Evolutionary conservation across 1,284 basidiomycete genomes (phyloP).

Genomic region (Cryptococcus maquisensis): DNA sequence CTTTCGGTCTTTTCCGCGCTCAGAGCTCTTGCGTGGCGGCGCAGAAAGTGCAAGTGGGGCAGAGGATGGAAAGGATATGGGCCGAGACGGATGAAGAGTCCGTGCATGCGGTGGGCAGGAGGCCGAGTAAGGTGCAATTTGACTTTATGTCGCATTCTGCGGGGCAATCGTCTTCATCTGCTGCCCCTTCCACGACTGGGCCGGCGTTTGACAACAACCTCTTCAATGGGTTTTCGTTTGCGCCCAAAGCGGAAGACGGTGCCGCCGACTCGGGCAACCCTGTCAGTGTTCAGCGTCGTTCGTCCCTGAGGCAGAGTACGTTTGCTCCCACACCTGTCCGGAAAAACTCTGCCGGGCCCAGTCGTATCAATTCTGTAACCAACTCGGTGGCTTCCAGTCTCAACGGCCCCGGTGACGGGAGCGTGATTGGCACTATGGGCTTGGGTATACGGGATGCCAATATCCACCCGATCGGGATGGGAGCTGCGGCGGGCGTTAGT

Average conservation of each 20-base stretch:
- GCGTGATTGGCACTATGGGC: background rate
- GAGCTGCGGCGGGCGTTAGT: background rate
- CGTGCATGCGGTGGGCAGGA: constrained; percentile 8
- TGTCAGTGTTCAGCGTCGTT: background rate
- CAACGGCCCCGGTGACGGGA: background rate
- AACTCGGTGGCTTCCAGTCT: constrained; percentile 1
- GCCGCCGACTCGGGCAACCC: background rate
- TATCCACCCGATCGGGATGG: background rate
- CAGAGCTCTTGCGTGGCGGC: constrained; percentile 49
- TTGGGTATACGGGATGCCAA: background rate
- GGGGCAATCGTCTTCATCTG: background rate
- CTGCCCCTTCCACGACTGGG: background rate
- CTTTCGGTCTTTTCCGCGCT: constrained; percentile 50
- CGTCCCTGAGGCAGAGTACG: background rate
- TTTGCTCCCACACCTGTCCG: background rate
- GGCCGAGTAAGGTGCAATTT: constrained; percentile 47
- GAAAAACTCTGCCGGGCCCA: constrained; percentile 7
- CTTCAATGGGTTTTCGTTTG: constrained; percentile 26
- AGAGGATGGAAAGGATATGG: background rate
- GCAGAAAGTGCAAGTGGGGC: constrained; percentile 14
- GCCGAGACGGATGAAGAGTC: background rate
- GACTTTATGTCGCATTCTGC: constrained; percentile 23
- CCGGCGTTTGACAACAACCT: constrained; percentile 1
- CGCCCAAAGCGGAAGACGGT: constrained; percentile 14
- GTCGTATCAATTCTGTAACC: constrained; percentile 9